Conservation (phyloP, 257 asterid genomes). For the Solanum clarkiae region DNA sequence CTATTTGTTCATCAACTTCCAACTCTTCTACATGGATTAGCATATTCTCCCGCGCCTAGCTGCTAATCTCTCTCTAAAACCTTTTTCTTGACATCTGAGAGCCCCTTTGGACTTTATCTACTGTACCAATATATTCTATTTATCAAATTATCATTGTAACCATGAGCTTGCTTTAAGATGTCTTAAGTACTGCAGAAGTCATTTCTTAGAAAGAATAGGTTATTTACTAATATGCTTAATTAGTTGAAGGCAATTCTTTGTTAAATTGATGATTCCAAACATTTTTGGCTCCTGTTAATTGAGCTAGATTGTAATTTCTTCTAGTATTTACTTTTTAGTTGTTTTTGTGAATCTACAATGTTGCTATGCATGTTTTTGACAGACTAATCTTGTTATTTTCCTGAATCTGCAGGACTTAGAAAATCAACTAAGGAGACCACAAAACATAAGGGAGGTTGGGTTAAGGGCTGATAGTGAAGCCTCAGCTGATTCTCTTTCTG, state of each 20-base stretch:
- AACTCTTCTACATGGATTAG: background rate
- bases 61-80: background rate
- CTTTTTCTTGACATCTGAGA: background rate
- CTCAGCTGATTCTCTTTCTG: conserved; percentile 48
- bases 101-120: background rate
- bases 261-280: background rate
- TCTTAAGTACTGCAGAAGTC: background rate
- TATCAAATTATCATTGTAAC: background rate
- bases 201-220: background rate
- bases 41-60: background rate
- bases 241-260: background rate
- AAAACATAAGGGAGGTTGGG: conserved; percentile 22
- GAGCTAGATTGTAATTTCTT: background rate
- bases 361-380: background rate
- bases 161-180: background rate
- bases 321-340: background rate
- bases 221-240: background rate
- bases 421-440: conserved; percentile 26
- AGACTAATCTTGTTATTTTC: background rate
- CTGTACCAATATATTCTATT: background rate
- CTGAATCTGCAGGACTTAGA: conserved; percentile 34
- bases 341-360: background rate
- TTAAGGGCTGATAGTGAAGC: conserved; percentile 43
- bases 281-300: background rate
- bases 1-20: background rate